Base-by-base conservation (phyloP, 2,329 filamentous ascomycete species). In the Aspergillus sp. region DNA sequence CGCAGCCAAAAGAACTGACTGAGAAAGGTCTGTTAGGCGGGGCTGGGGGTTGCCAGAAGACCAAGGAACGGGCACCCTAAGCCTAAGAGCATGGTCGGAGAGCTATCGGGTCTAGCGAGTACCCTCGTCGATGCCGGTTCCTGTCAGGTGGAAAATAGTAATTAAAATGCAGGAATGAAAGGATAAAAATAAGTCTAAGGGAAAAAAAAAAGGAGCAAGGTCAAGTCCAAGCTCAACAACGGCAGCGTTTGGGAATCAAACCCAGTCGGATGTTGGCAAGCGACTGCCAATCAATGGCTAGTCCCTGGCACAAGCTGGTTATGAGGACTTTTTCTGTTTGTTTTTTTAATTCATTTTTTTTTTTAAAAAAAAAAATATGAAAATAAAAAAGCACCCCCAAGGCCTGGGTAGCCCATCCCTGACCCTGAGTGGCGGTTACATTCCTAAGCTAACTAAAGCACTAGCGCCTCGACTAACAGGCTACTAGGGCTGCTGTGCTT, bases 371-470 rank as follows among this genome's bases (percentile, higher is more conserved):
- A 20, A 39, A 52, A 39, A 52, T 31, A 52, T 36, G 24, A 36
- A 36, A 52, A 52, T 6, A 18, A 52, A 52, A 49, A 49, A 56
- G 18, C 29, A 42, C 24, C 36, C 45, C 57, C 20, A 52, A 52
- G 50, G 49, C 49, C 14, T n/a, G 18, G 36, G 36, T 16, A n/a
- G 36, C 14, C 14, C 36, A 54, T 39, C 60, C 58, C 59, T 50
- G 56, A 61, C 39, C 45, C 45, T 47, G 45, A 47, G 59, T 61
- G 62, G 60, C 60, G 56, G 57, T 60, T 57, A 54, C 50, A 57
- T 24, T 58, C 50, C 36, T 31, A 50, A 57, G 59, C 57, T 58
- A 52, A 56, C 58, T 45, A 58, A 52, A 54, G 16, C 46, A 42
- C 46, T 64, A 61, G 56, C 47, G 50, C 49, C n/a, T 58, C 20